Percentiles rank a stretch among this genome's conserved stretches.
Conservation (phyloP, 345 rosid genomes). For the Corchorus olitorius region DNA sequence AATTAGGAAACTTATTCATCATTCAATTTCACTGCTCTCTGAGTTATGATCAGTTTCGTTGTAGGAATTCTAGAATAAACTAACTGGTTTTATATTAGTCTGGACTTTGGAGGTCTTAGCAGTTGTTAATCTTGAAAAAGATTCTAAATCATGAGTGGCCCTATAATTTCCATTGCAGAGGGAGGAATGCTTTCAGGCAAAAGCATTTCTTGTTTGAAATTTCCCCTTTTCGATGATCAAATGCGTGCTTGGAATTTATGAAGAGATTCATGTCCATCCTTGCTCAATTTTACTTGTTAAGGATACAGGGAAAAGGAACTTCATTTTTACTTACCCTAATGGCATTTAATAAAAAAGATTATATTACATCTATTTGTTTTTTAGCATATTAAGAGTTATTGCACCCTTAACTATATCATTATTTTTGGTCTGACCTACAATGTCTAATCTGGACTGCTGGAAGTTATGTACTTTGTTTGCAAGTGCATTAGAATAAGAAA, state of each 20-base stretch:
- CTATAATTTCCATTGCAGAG: not conserved
- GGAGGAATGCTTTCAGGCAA: not conserved
- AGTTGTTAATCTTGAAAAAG: not conserved
- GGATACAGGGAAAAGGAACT: not conserved
- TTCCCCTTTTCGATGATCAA: not conserved
- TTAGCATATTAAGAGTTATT: not conserved
- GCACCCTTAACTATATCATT: not conserved
- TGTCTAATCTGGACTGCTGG: not conserved
- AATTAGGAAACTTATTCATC: not conserved
- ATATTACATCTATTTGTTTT: not conserved
- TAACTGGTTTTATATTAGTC: not conserved
- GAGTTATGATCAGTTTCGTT: not conserved
- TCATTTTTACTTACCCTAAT: not conserved
- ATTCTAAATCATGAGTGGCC: not conserved
- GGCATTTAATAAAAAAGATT: not conserved
- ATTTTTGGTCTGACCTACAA: not conserved
- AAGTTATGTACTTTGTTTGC: not conserved
- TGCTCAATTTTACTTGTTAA: not conserved
- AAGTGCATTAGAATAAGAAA: not conserved
- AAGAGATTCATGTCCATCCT: not conserved
- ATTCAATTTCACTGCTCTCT: not conserved
- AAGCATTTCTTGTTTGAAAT: not conserved
- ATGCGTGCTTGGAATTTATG: not conserved
- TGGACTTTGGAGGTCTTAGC: not conserved
- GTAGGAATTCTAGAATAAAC: constrained; percentile 6